Evolutionary conservation across 176 grass and related monocot species (phyloP), one percentile per base, ranked within the genome.

Genomic region (Aegilops longissima): DNA sequence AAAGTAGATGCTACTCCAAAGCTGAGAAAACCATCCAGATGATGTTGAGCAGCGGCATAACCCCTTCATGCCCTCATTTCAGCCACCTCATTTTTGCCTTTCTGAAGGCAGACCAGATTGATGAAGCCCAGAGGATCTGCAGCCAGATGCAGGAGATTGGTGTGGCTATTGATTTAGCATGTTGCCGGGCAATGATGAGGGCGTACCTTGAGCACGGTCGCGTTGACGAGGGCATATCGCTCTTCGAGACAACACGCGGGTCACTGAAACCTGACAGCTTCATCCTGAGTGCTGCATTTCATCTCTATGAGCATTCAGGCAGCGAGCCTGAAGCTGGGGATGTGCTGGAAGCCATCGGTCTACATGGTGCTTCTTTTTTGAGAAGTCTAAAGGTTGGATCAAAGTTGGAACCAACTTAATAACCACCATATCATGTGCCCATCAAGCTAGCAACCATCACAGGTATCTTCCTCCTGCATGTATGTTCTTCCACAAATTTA

Each of bases 151-250:
- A 66, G 44, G 74, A 90, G 61, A 77, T 58, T 18, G 86, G 84
- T 9, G 75, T 98, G 68, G 36, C 30, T 64, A 86, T 88, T 78
- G 92, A 96, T 62, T 70, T 96, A 61, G 86, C 92, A 5, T 98
- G 90, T 78, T 93, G 90, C 69, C 76, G 97, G 63, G 78, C 82
- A 33, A 94, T 96, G 94, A 98, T 96, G 97, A 94, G 94, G 85
- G 80, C 79, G 18, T 93, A 88, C 49, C 56, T 98, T 52, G 87
- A 98, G 13, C 52, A 87, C 14, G 92, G 92, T 23, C 87, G 80
- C 21, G 42, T 94, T 5, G 80, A 90, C 8, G 77, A 96, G 33
- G 97, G 90, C 34, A 85, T 98, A 80, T 81, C 82, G 7, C 85
- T 98, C 35, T 96, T 93, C 23, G 88, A 96, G 85, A 87, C 20